These are phyloP conservation scores for Eucalyptus guilfoylei DNA, from an alignment of 345 rosid genomes.

Conservation along the genomic window DNA sequence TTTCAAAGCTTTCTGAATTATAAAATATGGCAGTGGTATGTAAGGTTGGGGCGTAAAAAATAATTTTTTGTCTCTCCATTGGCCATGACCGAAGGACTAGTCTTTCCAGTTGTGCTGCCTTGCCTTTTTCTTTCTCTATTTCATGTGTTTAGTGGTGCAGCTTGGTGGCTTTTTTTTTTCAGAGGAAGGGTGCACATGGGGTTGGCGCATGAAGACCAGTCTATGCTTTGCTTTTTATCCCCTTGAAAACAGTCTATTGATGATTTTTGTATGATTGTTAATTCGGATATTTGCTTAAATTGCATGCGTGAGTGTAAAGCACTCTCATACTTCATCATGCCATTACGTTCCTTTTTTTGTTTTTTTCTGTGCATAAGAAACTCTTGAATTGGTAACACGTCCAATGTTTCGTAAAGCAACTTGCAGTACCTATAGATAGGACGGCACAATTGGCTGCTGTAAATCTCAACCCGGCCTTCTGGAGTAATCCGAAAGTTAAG, in stretches of 20 bases:
- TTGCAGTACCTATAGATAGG: background rate
- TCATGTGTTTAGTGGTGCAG: background rate
- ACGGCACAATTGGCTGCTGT: conserved; percentile 2
- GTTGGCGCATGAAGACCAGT: background rate
- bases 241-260: background rate
- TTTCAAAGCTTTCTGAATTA: background rate
- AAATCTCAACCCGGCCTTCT: background rate
- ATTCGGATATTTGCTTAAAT: background rate
- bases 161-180: background rate
- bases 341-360: background rate
- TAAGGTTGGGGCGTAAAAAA: background rate
- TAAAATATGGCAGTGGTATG: background rate
- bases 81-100: background rate
- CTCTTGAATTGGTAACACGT: background rate
- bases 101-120: background rate
- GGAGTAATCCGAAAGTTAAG: background rate
- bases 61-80: background rate
- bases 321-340: background rate
- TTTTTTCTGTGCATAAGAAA: background rate
- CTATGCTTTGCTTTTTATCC: background rate
- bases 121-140: background rate
- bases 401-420: background rate
- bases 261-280: background rate
- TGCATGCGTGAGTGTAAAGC: background rate
- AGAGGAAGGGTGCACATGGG: background rate